A percentile compares a stretch with the other conserved stretches of the same genome.
phyloP scores from a whole-genome alignment of 306 rosid genomes.

The Echinosophora koreensis region DNA sequence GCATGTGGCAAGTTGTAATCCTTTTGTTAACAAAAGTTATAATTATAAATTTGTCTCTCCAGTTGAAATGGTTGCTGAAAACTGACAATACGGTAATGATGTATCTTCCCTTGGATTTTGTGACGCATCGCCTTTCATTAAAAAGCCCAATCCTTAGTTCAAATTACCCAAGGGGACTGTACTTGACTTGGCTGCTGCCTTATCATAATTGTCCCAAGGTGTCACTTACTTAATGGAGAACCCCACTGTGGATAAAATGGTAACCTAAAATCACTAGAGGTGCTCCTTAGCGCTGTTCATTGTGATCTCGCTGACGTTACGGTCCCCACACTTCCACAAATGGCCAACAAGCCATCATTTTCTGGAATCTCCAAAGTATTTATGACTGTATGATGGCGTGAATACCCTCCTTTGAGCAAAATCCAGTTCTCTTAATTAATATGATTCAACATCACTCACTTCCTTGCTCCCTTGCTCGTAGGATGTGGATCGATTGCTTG shows the following conservation, averaged over 20 bases:
- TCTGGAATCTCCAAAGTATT: constrained; percentile 63
- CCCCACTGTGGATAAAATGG: constrained; percentile 50
- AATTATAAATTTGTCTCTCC: background rate
- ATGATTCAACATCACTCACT: background rate
- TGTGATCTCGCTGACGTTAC: constrained; percentile 76
- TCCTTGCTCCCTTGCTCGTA: constrained; percentile 6
- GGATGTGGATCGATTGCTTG: constrained; percentile 62
- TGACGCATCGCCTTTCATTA: constrained; percentile 58
- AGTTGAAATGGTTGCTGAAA: constrained; percentile 44
- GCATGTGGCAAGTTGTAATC: background rate
- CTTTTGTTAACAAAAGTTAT: no score
- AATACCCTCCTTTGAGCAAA: constrained; percentile 35
- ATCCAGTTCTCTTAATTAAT: background rate
- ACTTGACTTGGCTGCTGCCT: constrained; percentile 25
- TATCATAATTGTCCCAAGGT: background rate
- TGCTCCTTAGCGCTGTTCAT: constrained; percentile 60
- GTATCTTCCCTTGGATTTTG: constrained; percentile 91
- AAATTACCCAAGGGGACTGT: constrained; percentile 60
- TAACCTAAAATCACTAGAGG: constrained; percentile 43
- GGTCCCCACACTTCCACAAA: constrained; percentile 80
- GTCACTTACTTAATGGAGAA: constrained; percentile 21
- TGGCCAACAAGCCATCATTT: constrained; percentile 84
- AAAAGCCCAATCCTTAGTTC: constrained; percentile 49
- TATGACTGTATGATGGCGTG: constrained; percentile 47
- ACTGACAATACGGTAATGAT: constrained; percentile 67